phyloP scores from a whole-genome alignment of 345 rosid genomes.

The Clausena lansium region DNA sequence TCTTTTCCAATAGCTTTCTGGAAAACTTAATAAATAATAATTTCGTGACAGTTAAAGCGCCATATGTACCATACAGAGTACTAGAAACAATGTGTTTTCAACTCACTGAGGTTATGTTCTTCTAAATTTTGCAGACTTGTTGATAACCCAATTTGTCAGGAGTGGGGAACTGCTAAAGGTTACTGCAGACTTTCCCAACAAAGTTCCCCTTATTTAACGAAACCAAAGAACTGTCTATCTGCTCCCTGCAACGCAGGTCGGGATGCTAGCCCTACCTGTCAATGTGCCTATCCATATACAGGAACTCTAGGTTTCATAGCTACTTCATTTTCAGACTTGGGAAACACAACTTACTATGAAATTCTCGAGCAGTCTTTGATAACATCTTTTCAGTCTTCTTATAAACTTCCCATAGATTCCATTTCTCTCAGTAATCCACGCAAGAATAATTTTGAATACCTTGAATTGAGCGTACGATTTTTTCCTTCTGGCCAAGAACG shows the following conservation, averaged over 20 bases:
- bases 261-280: slow-evolving; percentile 59
- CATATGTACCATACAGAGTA: neutral
- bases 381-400: slow-evolving; percentile 18
- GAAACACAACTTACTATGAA: slow-evolving; percentile 30
- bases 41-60: neutral
- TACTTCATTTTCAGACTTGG: slow-evolving; percentile 62
- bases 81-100: neutral
- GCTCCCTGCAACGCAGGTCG: slow-evolving; percentile 29
- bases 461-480: slow-evolving; percentile 40
- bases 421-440: slow-evolving; percentile 53
- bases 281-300: slow-evolving; percentile 59
- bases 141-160: slow-evolving; percentile 58
- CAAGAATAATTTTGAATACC: slow-evolving; percentile 40
- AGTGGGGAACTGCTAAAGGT: slow-evolving; percentile 22
- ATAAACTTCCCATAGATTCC: slow-evolving; percentile 60
- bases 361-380: slow-evolving; percentile 36
- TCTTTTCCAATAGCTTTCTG: neutral
- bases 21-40: neutral
- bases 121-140: slow-evolving; percentile 51
- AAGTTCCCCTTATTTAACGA: slow-evolving; percentile 39
- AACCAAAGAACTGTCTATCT: slow-evolving; percentile 41
- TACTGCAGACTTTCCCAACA: slow-evolving; percentile 41
- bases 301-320: slow-evolving; percentile 65
- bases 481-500: slow-evolving; percentile 50
- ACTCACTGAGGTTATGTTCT: neutral